Evolutionary conservation across 2,329 filamentous ascomycete genomes (phyloP).

Genomic region (Dothiorella sarmentorum): DNA sequence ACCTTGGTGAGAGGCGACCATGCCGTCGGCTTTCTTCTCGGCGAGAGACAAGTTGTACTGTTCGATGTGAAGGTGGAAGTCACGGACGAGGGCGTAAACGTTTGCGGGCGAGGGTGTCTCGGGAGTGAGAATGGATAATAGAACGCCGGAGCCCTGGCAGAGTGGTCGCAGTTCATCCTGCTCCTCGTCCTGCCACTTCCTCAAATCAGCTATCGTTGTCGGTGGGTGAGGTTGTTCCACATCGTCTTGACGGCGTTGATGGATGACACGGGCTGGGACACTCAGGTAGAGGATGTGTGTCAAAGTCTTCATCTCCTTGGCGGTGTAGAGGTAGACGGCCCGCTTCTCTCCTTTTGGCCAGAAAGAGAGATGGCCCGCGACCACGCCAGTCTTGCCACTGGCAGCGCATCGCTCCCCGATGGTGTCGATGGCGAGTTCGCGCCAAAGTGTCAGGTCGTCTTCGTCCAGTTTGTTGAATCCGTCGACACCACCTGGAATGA

Average conservation of each 20-base stretch:
- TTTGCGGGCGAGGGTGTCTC: constrained; percentile 2
- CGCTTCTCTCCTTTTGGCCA: constrained; percentile 41
- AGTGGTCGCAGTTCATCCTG: constrained; percentile 40
- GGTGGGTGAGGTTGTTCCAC: constrained; percentile 32
- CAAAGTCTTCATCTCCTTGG: constrained; percentile 36
- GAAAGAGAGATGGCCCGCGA: constrained; percentile 57
- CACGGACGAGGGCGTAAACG: constrained; percentile 31
- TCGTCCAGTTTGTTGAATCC: constrained; percentile 46
- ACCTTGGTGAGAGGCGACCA: constrained; percentile 24
- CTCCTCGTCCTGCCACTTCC: constrained; percentile 50
- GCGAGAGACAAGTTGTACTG: constrained; percentile 37
- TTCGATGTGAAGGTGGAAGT: constrained; percentile 42
- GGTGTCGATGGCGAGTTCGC: constrained; percentile 28
- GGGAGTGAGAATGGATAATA: constrained; percentile 40
- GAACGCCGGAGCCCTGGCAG: constrained; percentile 46
- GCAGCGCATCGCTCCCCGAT: constrained; percentile 41
- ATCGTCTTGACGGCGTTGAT: constrained; percentile 40
- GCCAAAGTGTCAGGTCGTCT: not conserved
- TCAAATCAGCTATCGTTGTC: constrained; percentile 39
- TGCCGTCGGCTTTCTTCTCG: constrained; percentile 32
- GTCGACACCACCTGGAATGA: constrained; percentile 47
- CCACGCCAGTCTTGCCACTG: constrained; percentile 51
- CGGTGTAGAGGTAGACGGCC: constrained; percentile 38
- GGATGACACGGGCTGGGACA: constrained; percentile 37
- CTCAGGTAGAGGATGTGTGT: constrained; percentile 60